Base-by-base conservation (phyloP, 768 basidiomycete species). In the Mycena epipterygia region DNA sequence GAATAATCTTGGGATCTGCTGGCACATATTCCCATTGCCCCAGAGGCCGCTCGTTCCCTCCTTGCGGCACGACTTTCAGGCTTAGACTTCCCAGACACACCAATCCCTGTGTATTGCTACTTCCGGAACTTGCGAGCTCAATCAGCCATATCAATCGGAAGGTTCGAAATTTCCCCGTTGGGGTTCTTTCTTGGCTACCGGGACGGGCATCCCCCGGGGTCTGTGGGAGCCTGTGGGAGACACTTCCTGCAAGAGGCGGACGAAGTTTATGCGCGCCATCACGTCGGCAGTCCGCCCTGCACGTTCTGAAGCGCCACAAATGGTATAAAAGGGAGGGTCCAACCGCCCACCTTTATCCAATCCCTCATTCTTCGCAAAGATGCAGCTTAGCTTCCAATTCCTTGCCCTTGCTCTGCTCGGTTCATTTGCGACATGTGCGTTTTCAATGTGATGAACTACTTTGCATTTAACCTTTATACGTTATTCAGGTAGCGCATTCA, bases 401-500 rank as follows among this genome's bases (percentile, higher is more conserved):
- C 29, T 68, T 42, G 49, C n/a, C 23, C 67, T 68, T 37, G 67
- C 49, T 51, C 42, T 62, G 42, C 42, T 65, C 30, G 32, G 21
- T 58, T 53, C 56, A 53, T 58, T 37, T 27, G 56, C 27, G 23
- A 48, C 59, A 29, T 58, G 56, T 61, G 23, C 17, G 55, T 30
- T 21, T 27, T 35, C 17, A 17, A 14, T 42, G 2, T 13, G 27
- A 9, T 14, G n/a, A 29, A 14, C 32, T 39, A n/a, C 27, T 3
- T 32, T 32, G 25, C 16, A 17, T 37, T 51, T 21, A 66, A 30
- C 12, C 25, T 7, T 30, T 14, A 23, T 41, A 14, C 42, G 17
- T 30, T 52, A 2, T 52, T 32, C 30, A 65, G 64, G 48, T 32
- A 51, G 21, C 44, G 67, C 69, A 9, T 80, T 76, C 76, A 76